These are phyloP conservation scores for Thinopyrum obtusiflorum DNA, from an alignment of 202 grass and related monocot genomes.

Conservation along the genomic window DNA sequence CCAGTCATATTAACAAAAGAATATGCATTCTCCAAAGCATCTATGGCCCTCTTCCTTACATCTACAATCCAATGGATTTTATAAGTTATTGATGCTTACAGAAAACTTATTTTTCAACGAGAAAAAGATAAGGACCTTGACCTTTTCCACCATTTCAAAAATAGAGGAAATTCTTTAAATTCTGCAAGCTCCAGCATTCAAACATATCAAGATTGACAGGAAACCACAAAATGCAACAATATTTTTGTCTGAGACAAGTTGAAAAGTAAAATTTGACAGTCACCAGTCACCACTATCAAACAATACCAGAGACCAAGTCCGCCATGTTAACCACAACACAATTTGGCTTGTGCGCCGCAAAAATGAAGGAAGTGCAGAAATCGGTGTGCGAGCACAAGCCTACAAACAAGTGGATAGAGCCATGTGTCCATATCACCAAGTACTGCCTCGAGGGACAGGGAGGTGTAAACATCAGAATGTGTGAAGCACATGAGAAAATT, in stretches of 20 bases:
- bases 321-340: background rate
- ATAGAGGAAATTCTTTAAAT: background rate
- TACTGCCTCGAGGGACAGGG: constrained; percentile 24
- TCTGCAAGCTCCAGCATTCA: background rate
- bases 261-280: background rate
- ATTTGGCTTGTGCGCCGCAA: background rate
- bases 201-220: background rate
- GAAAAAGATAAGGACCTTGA: background rate
- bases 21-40: background rate
- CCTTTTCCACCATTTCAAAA: background rate
- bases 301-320: background rate
- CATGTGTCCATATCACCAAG: constrained; percentile 18
- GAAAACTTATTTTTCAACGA: background rate
- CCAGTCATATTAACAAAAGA: background rate
- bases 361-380: background rate
- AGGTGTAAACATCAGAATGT: background rate
- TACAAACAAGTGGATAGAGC: constrained; percentile 10
- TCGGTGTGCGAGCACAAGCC: background rate
- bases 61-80: background rate
- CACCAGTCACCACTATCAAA: background rate
- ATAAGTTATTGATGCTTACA: background rate
- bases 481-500: constrained; percentile 37
- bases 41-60: background rate
- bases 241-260: background rate
- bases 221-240: background rate